Evolutionary conservation across 2,329 filamentous ascomycete species (phyloP).

Genomic region (Hypoxylon sp.): DNA sequence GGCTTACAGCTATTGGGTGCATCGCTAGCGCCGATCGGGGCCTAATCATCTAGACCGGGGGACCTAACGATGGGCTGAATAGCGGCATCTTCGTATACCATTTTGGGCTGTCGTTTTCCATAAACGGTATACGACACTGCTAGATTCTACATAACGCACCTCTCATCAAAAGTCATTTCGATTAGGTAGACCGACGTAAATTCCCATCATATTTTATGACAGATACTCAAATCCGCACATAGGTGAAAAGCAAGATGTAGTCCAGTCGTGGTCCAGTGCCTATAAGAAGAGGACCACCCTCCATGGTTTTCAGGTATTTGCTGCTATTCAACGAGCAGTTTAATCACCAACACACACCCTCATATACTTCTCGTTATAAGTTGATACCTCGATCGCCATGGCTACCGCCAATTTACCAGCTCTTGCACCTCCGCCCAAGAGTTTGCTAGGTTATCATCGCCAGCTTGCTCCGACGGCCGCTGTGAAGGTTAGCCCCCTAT

Average conservation of each 20-base stretch:
- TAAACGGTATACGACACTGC: constrained; percentile 1
- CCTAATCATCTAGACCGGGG: not conserved
- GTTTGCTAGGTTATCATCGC: constrained; percentile 65
- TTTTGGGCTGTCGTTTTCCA: not conserved
- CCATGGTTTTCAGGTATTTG: not conserved
- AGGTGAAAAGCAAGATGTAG: not conserved
- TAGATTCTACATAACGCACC: not conserved
- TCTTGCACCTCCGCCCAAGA: constrained; percentile 53
- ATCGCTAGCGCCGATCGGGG: constrained; percentile 6
- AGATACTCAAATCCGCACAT: not conserved
- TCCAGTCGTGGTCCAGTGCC: not conserved
- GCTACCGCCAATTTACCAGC: not conserved
- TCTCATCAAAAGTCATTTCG: not conserved
- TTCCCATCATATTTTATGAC: not conserved
- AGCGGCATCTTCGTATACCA: not conserved
- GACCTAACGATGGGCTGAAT: not conserved
- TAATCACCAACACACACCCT: not conserved
- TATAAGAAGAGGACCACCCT: not conserved
- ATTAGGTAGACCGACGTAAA: not conserved
- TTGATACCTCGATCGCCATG: not conserved
- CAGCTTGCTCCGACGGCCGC: constrained; percentile 65
- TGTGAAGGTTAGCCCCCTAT: constrained; percentile 64
- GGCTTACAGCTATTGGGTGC: constrained; percentile 6
- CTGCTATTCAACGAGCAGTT: not conserved
- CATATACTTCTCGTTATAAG: not conserved